A percentile compares a stretch with the other conserved stretches of the same genome.
Conservation (phyloP, 441 rosid genomes). For the Populus trichocarpa region DNA sequence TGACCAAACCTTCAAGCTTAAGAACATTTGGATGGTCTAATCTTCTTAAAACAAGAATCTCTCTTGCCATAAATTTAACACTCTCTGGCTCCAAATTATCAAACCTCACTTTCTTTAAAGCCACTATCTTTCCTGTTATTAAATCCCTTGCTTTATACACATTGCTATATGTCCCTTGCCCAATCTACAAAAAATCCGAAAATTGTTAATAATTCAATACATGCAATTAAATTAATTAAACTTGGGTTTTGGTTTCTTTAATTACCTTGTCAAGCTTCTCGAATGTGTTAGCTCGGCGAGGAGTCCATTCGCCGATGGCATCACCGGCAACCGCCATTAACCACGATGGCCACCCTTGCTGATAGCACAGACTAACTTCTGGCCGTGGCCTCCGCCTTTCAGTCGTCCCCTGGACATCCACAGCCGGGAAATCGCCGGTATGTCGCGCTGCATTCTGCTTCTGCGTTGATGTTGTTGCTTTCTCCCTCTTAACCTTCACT, state of each 20-base stretch:
- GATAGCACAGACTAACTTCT: constrained; percentile 27
- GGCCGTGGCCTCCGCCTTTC: constrained; percentile 34
- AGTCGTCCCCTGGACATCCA: constrained; percentile 19
- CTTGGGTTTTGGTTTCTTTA: not conserved
- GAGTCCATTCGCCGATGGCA: constrained; percentile 69
- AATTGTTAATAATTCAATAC: not conserved
- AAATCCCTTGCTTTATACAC: constrained; percentile 89
- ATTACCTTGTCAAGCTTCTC: constrained; percentile 85
- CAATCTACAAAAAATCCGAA: constrained; percentile 49
- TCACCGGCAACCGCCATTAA: constrained; percentile 73
- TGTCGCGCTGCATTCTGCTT: constrained; percentile 26
- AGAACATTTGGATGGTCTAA: constrained; percentile 85
- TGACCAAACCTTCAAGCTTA: constrained; percentile 84
- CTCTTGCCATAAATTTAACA: constrained; percentile 93
- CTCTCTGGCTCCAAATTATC: constrained; percentile 88
- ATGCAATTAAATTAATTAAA: constrained; percentile 1
- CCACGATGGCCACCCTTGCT: constrained; percentile 90
- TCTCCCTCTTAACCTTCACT: constrained; percentile 27
- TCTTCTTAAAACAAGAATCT: constrained; percentile 65
- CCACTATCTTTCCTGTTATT: constrained; percentile 73
- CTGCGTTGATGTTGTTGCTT: constrained; percentile 7
- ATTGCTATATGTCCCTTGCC: constrained; percentile 91
- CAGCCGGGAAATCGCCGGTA: constrained; percentile 37
- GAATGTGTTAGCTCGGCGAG: constrained; percentile 76
- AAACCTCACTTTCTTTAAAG: constrained; percentile 87